Evolutionary conservation across 352 stramenopile species (phyloP).

Genomic region (Hyaloperonospora arabidopsidis): DNA sequence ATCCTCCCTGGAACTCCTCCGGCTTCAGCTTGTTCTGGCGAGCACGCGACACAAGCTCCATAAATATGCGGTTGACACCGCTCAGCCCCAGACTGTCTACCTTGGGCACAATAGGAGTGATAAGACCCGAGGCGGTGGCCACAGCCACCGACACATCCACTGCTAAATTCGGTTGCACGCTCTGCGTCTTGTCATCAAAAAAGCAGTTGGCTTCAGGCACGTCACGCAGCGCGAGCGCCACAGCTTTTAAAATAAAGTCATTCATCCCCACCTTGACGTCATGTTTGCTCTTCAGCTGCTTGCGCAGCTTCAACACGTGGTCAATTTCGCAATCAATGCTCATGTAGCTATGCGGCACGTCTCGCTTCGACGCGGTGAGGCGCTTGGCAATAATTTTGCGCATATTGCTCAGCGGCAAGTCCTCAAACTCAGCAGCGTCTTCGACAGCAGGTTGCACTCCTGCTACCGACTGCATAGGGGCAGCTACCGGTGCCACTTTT

Average conservation of each 20-base stretch:
- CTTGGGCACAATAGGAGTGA: constrained; percentile 96
- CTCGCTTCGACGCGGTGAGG: constrained; percentile 93
- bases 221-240: constrained; percentile 93
- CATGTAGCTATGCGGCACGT: constrained; percentile 95
- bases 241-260: constrained; percentile 97
- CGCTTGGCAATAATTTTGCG: constrained; percentile 98
- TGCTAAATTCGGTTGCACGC: constrained; percentile 75
- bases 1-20: constrained; percentile 98
- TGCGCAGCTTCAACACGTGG: constrained; percentile 84
- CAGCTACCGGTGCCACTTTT: not conserved
- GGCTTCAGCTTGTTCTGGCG: constrained; percentile 95
- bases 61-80: constrained; percentile 93
- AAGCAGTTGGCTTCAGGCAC: constrained; percentile 90
- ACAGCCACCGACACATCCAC: constrained; percentile 98
- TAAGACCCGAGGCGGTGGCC: constrained; percentile 94
- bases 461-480: constrained; percentile 1
- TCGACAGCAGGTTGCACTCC: not conserved
- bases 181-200: constrained; percentile 52
- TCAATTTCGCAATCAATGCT: constrained; percentile 95
- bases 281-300: constrained; percentile 88
- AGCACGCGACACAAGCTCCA: constrained; percentile 94
- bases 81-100: constrained; percentile 92
- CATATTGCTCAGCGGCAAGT: constrained; percentile 92
- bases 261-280: constrained; percentile 98
- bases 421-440: constrained; percentile 48